Percentiles rank a stretch among this genome's conserved stretches.
Evolutionary conservation across 371 early-diverging fungal species (phyloP).

Genomic region (Apophysomyces elegans): DNA sequence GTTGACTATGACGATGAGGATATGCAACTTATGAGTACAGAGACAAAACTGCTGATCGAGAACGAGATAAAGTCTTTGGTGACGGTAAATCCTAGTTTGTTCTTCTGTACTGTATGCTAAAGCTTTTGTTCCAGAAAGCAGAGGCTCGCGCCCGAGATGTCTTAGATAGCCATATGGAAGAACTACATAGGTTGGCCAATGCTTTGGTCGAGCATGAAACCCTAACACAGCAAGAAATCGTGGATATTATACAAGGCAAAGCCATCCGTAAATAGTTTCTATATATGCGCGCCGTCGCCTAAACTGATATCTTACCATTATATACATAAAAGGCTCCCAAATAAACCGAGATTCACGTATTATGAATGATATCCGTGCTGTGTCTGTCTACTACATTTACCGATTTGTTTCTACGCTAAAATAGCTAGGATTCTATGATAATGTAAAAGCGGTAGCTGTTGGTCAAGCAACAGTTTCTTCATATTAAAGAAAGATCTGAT

Average conservation of each 20-base stretch:
- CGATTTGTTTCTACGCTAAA: too few relatives aligned
- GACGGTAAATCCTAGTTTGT: slow-evolving; percentile 35
- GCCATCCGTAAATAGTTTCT: slow-evolving; percentile 41
- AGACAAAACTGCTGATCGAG: slow-evolving; percentile 84
- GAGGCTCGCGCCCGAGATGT: slow-evolving; percentile 65
- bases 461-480: too few relatives aligned
- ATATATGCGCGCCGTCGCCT: neutral
- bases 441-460: too few relatives aligned
- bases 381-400: too few relatives aligned
- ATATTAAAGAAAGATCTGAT: too few relatives aligned
- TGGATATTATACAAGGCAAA: slow-evolving; percentile 69
- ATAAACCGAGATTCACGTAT: too few relatives aligned
- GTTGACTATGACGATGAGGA: slow-evolving; percentile 70
- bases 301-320: too few relatives aligned
- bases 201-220: slow-evolving; percentile 93
- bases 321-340: too few relatives aligned
- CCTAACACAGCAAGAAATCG: slow-evolving; percentile 82
- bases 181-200: slow-evolving; percentile 83
- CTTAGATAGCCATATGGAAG: slow-evolving; percentile 71
- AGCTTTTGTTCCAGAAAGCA: slow-evolving; percentile 40
- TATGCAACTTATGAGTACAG: slow-evolving; percentile 68
- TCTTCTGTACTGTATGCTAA: slow-evolving; percentile 2
- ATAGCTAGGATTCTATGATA: too few relatives aligned
- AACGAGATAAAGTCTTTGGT: slow-evolving; percentile 79
- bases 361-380: too few relatives aligned